Evolutionary conservation across 2,329 filamentous ascomycete genomes (phyloP).

Genomic region (Pseudogymnoascus sp.): DNA sequence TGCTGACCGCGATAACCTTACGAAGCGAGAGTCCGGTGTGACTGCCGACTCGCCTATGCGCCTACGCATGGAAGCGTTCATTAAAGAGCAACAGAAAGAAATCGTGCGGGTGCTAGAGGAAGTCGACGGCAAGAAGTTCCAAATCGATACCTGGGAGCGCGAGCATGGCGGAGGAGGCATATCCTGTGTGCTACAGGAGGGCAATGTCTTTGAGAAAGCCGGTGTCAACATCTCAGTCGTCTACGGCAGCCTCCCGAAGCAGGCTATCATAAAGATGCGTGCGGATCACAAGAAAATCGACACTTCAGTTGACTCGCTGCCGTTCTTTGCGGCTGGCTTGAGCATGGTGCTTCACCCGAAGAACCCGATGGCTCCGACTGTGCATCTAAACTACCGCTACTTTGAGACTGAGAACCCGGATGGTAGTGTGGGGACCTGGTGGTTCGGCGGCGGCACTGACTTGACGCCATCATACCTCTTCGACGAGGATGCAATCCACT

Average conservation of each 20-base stretch:
- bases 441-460: conserved; percentile 95
- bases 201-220: conserved; percentile 95
- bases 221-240: conserved; percentile 94
- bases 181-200: conserved; percentile 90
- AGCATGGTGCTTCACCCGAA: conserved; percentile 88
- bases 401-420: conserved; percentile 90
- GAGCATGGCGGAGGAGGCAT: conserved; percentile 87
- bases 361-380: conserved; percentile 95
- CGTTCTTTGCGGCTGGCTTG: conserved; percentile 91
- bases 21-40: conserved; percentile 71
- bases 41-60: conserved; percentile 84
- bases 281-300: conserved; percentile 89
- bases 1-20: conserved; percentile 74
- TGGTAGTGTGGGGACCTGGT: conserved; percentile 81
- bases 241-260: conserved; percentile 80
- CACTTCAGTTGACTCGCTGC: conserved; percentile 69
- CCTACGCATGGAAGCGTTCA: conserved; percentile 92
- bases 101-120: conserved; percentile 79
- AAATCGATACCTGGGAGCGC: conserved; percentile 77
- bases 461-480: conserved; percentile 90
- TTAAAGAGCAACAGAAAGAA: conserved; percentile 82
- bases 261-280: conserved; percentile 87
- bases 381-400: conserved; percentile 97
- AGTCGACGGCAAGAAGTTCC: conserved; percentile 77
- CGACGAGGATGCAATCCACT: conserved; percentile 94